Conservation (phyloP, 1,284 basidiomycete species). For the Fomitiporia mediterranea region DNA sequence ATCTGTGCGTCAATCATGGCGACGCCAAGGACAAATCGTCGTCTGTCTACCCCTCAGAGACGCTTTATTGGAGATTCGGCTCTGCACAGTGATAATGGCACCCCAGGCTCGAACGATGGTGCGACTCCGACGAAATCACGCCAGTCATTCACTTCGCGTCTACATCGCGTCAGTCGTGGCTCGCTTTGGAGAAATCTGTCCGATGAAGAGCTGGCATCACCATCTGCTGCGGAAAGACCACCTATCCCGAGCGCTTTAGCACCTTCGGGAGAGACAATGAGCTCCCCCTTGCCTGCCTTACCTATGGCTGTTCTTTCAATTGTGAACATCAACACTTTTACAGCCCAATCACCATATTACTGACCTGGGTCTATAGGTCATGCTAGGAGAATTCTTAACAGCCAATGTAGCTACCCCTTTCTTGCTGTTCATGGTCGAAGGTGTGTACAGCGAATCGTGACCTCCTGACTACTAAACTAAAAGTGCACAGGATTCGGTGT, state of each 20-base stretch:
- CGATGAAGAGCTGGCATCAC: constrained; percentile 28
- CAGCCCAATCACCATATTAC: background rate
- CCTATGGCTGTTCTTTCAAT: constrained; percentile 91
- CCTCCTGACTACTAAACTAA: constrained; percentile 16
- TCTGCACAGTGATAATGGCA: constrained; percentile 1
- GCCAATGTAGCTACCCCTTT: constrained; percentile 91
- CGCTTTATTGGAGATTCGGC: background rate
- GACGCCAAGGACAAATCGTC: constrained; percentile 10
- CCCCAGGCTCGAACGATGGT: background rate
- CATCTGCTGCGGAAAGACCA: constrained; percentile 41
- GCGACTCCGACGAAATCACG: constrained; percentile 6
- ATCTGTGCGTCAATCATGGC: constrained; percentile 3
- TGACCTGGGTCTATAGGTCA: constrained; percentile 50
- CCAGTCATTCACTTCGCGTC: constrained; percentile 7
- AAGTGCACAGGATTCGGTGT: constrained; percentile 53
- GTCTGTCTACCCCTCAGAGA: background rate
- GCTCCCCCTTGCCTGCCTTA: constrained; percentile 80
- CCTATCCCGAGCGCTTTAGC: constrained; percentile 73
- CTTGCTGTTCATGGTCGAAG: constrained; percentile 89
- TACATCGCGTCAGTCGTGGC: constrained; percentile 8
- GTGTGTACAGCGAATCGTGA: constrained; percentile 35
- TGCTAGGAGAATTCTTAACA: constrained; percentile 89
- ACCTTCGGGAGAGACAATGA: constrained; percentile 53
- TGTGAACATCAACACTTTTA: constrained; percentile 41
- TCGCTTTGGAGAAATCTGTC: constrained; percentile 11